These are phyloP conservation scores for Talaromyces sp. DNA, from an alignment of 2,329 filamentous ascomycete species.

Conservation along the genomic window DNA sequence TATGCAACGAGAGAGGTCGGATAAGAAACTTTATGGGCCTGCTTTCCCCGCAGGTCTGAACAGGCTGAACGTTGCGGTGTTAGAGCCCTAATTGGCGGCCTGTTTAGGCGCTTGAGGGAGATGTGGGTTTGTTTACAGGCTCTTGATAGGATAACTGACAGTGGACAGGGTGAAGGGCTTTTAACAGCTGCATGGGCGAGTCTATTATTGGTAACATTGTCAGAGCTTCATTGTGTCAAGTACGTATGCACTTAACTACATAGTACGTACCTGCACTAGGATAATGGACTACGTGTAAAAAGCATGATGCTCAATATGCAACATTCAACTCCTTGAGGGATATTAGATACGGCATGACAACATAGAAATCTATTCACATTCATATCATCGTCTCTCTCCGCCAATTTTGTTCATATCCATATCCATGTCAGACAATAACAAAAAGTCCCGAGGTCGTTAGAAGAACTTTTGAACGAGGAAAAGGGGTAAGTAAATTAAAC, in stretches of 20 bases:
- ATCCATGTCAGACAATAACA: slow-evolving; percentile 7
- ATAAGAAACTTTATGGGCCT: background rate
- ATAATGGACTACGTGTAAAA: background rate
- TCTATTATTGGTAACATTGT: background rate
- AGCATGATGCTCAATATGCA: background rate
- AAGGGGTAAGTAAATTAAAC: background rate
- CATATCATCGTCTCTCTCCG: slow-evolving; percentile 4
- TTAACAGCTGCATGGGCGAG: background rate
- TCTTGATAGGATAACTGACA: background rate
- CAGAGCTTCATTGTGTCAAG: background rate
- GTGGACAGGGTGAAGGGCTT: background rate
- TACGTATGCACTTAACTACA: too few relatives aligned
- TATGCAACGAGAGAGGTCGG: slow-evolving; percentile 11
- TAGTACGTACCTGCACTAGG: too few relatives aligned
- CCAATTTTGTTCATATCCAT: slow-evolving; percentile 11
- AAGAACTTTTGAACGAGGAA: background rate
- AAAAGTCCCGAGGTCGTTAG: slow-evolving; percentile 12
- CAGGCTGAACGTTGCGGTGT: background rate
- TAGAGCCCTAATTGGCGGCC: background rate
- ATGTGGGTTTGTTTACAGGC: background rate
- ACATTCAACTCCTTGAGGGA: background rate
- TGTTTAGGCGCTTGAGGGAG: background rate
- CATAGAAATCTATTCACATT: slow-evolving; percentile 11
- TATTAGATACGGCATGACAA: background rate
- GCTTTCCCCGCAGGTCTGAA: background rate